Conservation (phyloP, 2,329 filamentous ascomycete species). For the Scorias spongiosa region DNA sequence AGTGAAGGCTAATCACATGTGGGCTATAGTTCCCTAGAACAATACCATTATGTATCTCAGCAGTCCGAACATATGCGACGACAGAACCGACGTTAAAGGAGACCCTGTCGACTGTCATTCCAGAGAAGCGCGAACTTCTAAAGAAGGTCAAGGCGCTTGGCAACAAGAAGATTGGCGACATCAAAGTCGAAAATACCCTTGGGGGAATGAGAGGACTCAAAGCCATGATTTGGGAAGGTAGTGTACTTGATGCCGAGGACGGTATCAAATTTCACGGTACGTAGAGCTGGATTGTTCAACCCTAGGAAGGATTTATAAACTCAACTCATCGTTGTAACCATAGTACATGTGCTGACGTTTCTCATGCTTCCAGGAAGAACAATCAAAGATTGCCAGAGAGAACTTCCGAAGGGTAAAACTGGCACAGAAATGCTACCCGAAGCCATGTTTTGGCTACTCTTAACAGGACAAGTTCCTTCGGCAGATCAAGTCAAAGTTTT, state of each 20-base stretch:
- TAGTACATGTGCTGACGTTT: no score
- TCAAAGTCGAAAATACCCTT: slow-evolving; percentile 86
- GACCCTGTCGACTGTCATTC: slow-evolving; percentile 69
- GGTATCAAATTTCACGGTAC: slow-evolving; percentile 78
- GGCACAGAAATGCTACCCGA: slow-evolving; percentile 97
- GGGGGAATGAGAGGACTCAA: slow-evolving; percentile 93
- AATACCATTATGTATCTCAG: slow-evolving; percentile 9
- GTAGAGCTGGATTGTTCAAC: neutral
- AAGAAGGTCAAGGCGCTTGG: slow-evolving; percentile 83
- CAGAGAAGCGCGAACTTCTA: slow-evolving; percentile 81
- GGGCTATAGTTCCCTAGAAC: slow-evolving; percentile 11
- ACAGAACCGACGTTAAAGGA: slow-evolving; percentile 82
- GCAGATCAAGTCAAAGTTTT: slow-evolving; percentile 66
- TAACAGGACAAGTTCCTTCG: slow-evolving; percentile 83
- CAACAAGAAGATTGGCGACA: slow-evolving; percentile 71
- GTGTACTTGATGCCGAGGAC: slow-evolving; percentile 88
- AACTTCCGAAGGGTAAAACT: slow-evolving; percentile 74
- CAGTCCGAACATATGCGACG: slow-evolving; percentile 47
- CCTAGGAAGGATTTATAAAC: no score
- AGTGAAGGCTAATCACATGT: no score
- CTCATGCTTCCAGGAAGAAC: slow-evolving; percentile 47
- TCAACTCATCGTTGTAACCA: no score
- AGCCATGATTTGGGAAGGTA: slow-evolving; percentile 98
- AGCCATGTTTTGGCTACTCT: slow-evolving; percentile 97
- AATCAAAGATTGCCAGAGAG: slow-evolving; percentile 93